Evolutionary conservation across 345 rosid genomes (phyloP).

Genomic region (Eucalyptus guilfoylei): DNA sequence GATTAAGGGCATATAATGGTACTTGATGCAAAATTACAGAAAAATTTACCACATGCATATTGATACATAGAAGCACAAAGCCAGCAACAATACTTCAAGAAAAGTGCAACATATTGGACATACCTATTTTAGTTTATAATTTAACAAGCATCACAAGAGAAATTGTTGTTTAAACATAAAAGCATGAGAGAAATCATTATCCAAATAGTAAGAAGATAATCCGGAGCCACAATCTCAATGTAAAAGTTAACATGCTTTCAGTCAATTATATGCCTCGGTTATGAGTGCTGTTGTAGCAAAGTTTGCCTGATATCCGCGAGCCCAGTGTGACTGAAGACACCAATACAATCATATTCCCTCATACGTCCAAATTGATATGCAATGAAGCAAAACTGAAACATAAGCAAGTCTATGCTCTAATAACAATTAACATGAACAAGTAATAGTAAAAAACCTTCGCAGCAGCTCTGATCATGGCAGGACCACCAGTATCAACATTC

Average conservation of each 20-base stretch:
- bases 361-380: no score
- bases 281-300: accelerated
- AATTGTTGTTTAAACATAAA: background rate
- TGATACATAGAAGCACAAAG: no score
- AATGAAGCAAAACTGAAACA: no score
- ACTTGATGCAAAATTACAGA: no score
- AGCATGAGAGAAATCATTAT: background rate
- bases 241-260: background rate
- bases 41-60: no score
- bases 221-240: accelerated
- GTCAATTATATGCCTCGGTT: background rate
- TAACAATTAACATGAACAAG: background rate
- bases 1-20: no score
- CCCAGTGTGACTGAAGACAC: no score
- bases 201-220: background rate
- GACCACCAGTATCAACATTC: constrained; percentile 94
- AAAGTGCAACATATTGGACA: no score
- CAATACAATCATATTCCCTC: no score
- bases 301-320: accelerated
- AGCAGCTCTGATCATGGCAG: constrained; percentile 91
- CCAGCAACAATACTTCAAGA: no score
- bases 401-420: background rate
- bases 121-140: no score
- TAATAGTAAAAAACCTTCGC: constrained; percentile 43
- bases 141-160: no score